phyloP scores from a whole-genome alignment of 345 rosid genomes.

The Durio zibethinus region DNA sequence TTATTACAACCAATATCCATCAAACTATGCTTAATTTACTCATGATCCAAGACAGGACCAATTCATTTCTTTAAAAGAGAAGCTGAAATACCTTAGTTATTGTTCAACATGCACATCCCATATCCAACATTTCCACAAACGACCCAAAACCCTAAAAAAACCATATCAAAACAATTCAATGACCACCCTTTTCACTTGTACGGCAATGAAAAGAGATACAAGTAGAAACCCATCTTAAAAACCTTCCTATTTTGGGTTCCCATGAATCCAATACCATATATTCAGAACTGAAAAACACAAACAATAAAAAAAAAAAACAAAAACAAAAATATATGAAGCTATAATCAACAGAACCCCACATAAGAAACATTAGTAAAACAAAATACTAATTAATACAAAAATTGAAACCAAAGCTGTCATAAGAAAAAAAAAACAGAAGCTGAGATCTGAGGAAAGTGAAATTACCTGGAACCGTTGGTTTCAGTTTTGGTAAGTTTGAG shows the following conservation, averaged over 20 bases:
- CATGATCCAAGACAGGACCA: not conserved
- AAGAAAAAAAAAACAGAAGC: not conserved
- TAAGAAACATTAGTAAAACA: not conserved
- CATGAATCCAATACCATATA: not conserved
- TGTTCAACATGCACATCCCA: not conserved
- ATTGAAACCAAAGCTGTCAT: not conserved
- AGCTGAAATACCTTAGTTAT: not conserved
- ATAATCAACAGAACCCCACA: not conserved
- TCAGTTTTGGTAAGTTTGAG: not conserved
- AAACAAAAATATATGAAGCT: not conserved
- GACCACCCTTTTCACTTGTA: not conserved
- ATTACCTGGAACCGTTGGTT: not conserved
- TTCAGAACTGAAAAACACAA: not conserved
- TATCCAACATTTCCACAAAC: not conserved
- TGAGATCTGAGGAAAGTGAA: constrained; percentile 10
- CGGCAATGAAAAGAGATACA: not conserved
- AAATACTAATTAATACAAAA: not conserved
- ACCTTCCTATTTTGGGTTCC: not conserved
- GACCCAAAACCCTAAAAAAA: not conserved
- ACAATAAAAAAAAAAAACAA: too few relatives aligned
- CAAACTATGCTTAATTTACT: not conserved
- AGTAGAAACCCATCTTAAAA: not conserved
- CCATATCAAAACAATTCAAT: not conserved
- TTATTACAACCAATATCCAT: not conserved
- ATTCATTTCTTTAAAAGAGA: not conserved